A percentile compares a stretch with the other conserved stretches of the same genome.
These are phyloP conservation scores for Myxozyma sirexii DNA, from an alignment of 805 yeast genomes.

Conservation along the genomic window DNA sequence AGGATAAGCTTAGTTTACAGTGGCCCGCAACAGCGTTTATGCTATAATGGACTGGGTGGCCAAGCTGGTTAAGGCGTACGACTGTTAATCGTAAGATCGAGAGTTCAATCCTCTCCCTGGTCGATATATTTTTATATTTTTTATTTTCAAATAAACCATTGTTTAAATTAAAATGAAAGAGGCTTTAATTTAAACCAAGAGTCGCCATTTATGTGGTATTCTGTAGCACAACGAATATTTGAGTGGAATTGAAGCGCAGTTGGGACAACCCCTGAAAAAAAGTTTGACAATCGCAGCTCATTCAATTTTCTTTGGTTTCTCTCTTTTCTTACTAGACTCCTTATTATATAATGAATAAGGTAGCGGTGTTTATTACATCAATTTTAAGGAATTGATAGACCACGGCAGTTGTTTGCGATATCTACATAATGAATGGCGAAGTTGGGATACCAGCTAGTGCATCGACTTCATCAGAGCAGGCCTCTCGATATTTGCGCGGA, in stretches of 20 bases:
- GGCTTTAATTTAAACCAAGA: not conserved
- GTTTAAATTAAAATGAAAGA: not conserved
- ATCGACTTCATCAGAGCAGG: slow-evolving; percentile 36
- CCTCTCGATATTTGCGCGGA: slow-evolving; percentile 41
- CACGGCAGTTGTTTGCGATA: not conserved
- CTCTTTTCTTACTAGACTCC: no score
- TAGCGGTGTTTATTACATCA: no score
- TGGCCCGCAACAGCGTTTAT: no score
- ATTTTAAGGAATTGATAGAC: no score
- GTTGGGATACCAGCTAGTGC: not conserved
- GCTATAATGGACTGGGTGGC: slow-evolving; percentile 34
- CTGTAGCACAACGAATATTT: no score
- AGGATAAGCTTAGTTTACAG: not conserved
- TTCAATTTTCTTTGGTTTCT: not conserved
- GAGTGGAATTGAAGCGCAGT: not conserved
- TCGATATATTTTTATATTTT: slow-evolving; percentile 30
- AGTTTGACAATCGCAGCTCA: not conserved
- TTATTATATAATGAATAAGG: no score
- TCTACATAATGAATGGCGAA: not conserved
- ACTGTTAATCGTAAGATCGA: slow-evolving; percentile 40
- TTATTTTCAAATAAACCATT: not conserved
- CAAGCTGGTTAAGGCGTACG: slow-evolving; percentile 41
- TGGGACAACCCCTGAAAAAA: slow-evolving; percentile 9
- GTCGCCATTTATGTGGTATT: not conserved
- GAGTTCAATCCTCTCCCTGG: slow-evolving; percentile 40